A percentile compares a stretch with the other conserved stretches of the same genome.
These are phyloP conservation scores for Phytopythium cucurbitacearum DNA, from an alignment of 352 stramenopile species.

Conservation along the genomic window DNA sequence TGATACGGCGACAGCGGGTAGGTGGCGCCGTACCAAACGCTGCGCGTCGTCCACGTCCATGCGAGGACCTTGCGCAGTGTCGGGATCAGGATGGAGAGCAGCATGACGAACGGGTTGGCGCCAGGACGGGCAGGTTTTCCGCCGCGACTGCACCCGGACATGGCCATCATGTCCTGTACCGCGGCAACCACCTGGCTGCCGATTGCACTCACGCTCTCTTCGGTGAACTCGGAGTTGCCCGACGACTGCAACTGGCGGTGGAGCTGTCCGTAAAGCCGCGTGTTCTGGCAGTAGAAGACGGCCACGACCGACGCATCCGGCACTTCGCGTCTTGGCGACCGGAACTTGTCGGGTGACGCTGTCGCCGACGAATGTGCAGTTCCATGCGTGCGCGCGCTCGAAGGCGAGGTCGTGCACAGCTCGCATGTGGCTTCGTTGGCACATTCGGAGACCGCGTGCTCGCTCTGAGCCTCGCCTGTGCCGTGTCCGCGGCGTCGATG, in stretches of 20 bases:
- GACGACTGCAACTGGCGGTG: conserved; percentile 19
- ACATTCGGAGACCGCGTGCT: neutral
- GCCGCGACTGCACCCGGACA: neutral
- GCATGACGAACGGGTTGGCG: conserved; percentile 54
- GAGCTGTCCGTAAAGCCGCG: conserved; percentile 39
- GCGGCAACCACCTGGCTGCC: conserved; percentile 23
- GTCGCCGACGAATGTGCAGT: too few relatives aligned
- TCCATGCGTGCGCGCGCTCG: too few relatives aligned
- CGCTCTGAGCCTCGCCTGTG: neutral
- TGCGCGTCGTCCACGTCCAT: conserved; percentile 35
- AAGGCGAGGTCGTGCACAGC: neutral
- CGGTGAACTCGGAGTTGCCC: conserved; percentile 23
- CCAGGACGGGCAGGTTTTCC: neutral
- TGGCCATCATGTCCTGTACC: conserved; percentile 8
- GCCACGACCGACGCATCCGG: conserved; percentile 11
- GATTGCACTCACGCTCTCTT: conserved; percentile 21
- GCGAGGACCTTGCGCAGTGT: conserved; percentile 51
- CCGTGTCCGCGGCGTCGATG: conserved; percentile 2
- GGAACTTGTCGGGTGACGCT: neutral
- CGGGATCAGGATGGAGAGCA: conserved; percentile 53
- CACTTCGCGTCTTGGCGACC: neutral
- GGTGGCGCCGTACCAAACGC: conserved; percentile 23
- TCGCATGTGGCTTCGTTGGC: neutral
- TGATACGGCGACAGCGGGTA: neutral
- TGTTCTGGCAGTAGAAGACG: conserved; percentile 30